Percentiles rank a stretch among this genome's conserved stretches.
Conservation (phyloP, 2,329 filamentous ascomycete genomes). For the Ophiocordyceps camponoti-rufipedis region DNA sequence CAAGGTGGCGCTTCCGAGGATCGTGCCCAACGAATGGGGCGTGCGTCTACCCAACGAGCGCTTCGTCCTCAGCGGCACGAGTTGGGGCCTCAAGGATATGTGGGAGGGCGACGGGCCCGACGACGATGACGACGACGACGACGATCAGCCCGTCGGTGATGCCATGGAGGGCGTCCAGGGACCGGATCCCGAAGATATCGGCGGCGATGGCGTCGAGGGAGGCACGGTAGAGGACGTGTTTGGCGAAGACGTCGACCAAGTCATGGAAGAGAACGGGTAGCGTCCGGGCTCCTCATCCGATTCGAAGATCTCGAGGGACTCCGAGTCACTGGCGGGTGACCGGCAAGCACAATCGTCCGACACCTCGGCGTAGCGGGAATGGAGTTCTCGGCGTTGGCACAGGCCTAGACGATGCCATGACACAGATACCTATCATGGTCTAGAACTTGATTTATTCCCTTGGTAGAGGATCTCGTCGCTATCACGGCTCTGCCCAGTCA, state of each 20-base stretch:
- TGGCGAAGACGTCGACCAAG: conserved; percentile 34
- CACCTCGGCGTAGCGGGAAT: not conserved
- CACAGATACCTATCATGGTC: not conserved
- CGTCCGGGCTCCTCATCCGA: not conserved
- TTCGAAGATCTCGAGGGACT: not conserved
- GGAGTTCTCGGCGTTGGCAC: not conserved
- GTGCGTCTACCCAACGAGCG: conserved; percentile 47
- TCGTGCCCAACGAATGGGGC: conserved; percentile 48
- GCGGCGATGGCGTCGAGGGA: conserved; percentile 27
- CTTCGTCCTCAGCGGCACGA: conserved; percentile 47
- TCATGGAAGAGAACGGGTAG: conserved; percentile 28
- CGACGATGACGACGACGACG: conserved; percentile 22
- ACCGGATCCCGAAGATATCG: conserved; percentile 21
- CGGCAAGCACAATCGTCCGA: too few species aligned
- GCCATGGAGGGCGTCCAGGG: conserved; percentile 30
- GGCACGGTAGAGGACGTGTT: conserved; percentile 37
- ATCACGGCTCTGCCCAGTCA: not conserved
- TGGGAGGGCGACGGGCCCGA: conserved; percentile 30
- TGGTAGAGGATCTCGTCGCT: not conserved
- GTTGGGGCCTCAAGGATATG: conserved; percentile 44
- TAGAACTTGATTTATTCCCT: not conserved
- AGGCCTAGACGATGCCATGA: not conserved
- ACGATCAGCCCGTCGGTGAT: conserved; percentile 20
- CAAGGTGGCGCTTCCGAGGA: conserved; percentile 43
- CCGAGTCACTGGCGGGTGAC: too few species aligned